These are phyloP conservation scores for Hymenoscyphus salicellus DNA, from an alignment of 2,329 filamentous ascomycete genomes.

Conservation along the genomic window DNA sequence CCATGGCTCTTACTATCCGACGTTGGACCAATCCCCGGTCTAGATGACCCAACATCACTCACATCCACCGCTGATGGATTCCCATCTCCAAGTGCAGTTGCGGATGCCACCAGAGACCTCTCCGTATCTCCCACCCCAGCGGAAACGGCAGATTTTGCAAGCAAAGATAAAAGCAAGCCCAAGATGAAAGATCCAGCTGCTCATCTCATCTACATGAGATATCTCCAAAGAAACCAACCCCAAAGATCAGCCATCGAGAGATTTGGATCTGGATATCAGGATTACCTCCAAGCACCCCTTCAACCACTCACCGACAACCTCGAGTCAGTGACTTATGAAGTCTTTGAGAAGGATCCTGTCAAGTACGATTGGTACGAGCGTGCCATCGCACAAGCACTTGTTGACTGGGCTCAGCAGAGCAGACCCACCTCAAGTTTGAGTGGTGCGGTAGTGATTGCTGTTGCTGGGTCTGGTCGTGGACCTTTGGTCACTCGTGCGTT, in stretches of 20 bases:
- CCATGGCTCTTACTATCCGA: constrained; percentile 65
- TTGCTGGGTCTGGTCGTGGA: constrained; percentile 89
- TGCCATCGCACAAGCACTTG: constrained; percentile 76
- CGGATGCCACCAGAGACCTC: constrained; percentile 37
- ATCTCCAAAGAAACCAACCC: constrained; percentile 79
- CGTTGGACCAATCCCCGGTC: constrained; percentile 48
- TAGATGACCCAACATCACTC: constrained; percentile 35
- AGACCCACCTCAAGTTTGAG: constrained; percentile 72
- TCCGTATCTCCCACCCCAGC: constrained; percentile 63
- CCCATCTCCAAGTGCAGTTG: constrained; percentile 43
- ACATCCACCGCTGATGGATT: constrained; percentile 33
- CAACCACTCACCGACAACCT: constrained; percentile 95
- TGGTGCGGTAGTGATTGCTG: constrained; percentile 77
- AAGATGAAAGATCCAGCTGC: constrained; percentile 55
- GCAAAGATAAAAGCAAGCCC: constrained; percentile 38
- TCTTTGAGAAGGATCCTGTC: constrained; percentile 96
- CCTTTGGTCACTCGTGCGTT: constrained; percentile 86
- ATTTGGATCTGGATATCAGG: constrained; percentile 77
- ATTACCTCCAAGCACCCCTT: constrained; percentile 91
- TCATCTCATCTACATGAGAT: constrained; percentile 77
- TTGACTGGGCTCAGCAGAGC: constrained; percentile 69
- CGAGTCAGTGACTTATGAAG: constrained; percentile 95
- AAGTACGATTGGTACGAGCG: constrained; percentile 96
- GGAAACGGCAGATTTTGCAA: constrained; percentile 52
- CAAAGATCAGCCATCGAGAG: constrained; percentile 60